Base-by-base conservation (phyloP, 2,329 filamentous ascomycete species). In the Fusarium nodosum region DNA sequence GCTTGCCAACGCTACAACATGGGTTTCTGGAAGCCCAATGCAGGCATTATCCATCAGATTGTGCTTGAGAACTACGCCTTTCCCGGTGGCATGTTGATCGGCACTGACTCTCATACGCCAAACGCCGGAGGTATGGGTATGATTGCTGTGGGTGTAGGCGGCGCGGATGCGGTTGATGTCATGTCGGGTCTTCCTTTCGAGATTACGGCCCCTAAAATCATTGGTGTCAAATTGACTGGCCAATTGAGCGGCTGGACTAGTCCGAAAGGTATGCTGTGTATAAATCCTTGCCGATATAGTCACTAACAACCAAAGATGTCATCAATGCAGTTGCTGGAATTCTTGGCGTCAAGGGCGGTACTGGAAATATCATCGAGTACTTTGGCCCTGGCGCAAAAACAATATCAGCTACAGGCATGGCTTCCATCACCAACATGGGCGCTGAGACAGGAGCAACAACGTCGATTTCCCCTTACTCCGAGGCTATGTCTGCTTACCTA, bases 1-100 rank as follows among this genome's bases (percentile, higher is more conserved):
- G 96, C 96, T 0, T 90, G 90, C 13, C 93, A 91, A 83, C 93
- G 91, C 79, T 97, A 95, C 76, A 94, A 94, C 31, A 96, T 97
- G 78, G 93, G 97, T 79, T 97, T 97, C 77, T 97, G 94, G 94
- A 93, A 93, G 2, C 94, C 94, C 0, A 94, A 94, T 64, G 94
- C 94, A 5, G 94, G 94, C 68, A 97, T 97, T 71, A 97, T 99
- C 71, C 96, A 99, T 83, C 96, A 99, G 86, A 97, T 93, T 53
- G 96, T 99, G n/a, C 82, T 99, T 75, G 96, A 99, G 84, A 98
- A 98, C 82, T 99, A 99, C 79, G 93, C 94, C 30, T 90, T 95
- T 12, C 96, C 96, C n/a, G 96, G 96, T 45, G 82, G 98, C 71
- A 97, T 99, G 94, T 97, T 98, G 93, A 87, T 99, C 36, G 96